These are phyloP conservation scores for Onygena corvina DNA, from an alignment of 2,329 filamentous ascomycete genomes.

Conservation along the genomic window DNA sequence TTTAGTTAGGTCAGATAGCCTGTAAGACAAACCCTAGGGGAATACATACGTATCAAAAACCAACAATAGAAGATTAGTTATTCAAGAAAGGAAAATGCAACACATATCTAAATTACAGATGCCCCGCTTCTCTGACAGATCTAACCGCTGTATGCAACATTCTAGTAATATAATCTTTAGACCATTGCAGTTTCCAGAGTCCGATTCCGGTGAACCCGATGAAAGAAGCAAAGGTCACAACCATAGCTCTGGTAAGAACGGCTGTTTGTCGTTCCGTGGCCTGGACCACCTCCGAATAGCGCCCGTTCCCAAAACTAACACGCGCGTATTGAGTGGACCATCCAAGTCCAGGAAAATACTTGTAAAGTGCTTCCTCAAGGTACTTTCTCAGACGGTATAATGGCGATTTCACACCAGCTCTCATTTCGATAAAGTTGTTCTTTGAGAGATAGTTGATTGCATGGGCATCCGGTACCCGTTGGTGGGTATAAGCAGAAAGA, in stretches of 20 bases:
- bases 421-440: conserved; percentile 90
- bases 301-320: conserved; percentile 85
- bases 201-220: conserved; percentile 23
- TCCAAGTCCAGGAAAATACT: conserved; percentile 62
- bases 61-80: too few relatives aligned
- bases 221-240: conserved; percentile 21
- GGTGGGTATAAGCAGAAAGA: conserved; percentile 60
- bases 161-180: conserved; percentile 10
- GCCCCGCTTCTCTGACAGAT: not conserved
- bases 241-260: conserved; percentile 39
- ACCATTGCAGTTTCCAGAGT: conserved; percentile 22
- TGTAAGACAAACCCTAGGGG: too few relatives aligned
- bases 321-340: conserved; percentile 89
- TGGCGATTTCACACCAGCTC: conserved; percentile 64
- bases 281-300: conserved; percentile 70
- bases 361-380: conserved; percentile 71
- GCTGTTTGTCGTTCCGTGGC: conserved; percentile 58
- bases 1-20: too few relatives aligned
- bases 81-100: too few relatives aligned
- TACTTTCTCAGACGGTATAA: conserved; percentile 71
- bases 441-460: conserved; percentile 87
- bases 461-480: conserved; percentile 66
- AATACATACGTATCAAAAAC: too few relatives aligned
- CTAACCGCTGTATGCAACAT: not conserved
- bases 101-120: not conserved